phyloP scores from a whole-genome alignment of 2,329 filamentous ascomycete genomes.

The Fusarium subglutinans region DNA sequence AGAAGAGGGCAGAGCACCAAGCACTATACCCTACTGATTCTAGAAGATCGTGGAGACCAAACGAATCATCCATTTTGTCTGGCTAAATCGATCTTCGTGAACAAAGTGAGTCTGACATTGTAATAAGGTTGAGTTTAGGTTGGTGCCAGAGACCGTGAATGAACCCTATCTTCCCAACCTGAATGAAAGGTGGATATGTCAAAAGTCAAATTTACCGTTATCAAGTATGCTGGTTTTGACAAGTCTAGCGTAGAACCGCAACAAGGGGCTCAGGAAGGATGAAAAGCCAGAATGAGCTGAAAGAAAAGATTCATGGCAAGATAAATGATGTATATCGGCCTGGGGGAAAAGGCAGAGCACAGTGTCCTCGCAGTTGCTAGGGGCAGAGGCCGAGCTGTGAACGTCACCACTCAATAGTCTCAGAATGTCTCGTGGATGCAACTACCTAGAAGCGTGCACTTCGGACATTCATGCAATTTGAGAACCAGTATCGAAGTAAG shows the following conservation, averaged over 20 bases:
- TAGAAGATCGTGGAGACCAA: not conserved
- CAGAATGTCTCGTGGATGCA: not conserved
- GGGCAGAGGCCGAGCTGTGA: not conserved
- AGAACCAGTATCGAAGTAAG: not conserved
- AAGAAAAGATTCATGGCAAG: fast-evolving
- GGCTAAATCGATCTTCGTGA: fast-evolving
- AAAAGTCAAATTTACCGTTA: not conserved
- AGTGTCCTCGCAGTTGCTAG: no score
- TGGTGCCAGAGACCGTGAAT: no score
- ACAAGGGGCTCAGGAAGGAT: fast-evolving
- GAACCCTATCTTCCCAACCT: no score
- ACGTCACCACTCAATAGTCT: not conserved
- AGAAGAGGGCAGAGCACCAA: not conserved
- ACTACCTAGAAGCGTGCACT: fast-evolving
- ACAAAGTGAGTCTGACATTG: fast-evolving
- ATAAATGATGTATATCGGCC: no score
- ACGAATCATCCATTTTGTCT: no score
- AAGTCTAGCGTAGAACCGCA: no score
- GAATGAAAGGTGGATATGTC: not conserved
- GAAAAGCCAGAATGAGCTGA: no score
- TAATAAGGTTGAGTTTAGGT: not conserved
- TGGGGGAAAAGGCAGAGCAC: no score
- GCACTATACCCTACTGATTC: not conserved
- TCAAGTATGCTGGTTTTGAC: not conserved
- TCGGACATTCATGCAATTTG: fast-evolving